These are phyloP conservation scores for Ogataea wickerhamii DNA, from an alignment of 805 yeast species.

Conservation along the genomic window DNA sequence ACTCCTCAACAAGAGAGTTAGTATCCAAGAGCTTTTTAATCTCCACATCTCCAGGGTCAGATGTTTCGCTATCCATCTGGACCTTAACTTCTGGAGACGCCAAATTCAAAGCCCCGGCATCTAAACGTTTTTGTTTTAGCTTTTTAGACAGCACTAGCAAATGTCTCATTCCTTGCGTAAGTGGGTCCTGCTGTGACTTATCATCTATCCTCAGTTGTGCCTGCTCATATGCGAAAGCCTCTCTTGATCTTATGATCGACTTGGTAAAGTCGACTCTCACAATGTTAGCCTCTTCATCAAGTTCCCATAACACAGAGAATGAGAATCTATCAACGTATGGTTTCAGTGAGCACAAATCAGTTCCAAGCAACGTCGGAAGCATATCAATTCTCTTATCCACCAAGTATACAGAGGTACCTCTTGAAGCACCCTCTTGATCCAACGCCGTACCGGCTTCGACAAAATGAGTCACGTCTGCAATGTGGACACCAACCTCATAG, in stretches of 20 bases:
- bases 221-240: slow-evolving; percentile 90
- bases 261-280: slow-evolving; percentile 76
- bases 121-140: slow-evolving; percentile 79
- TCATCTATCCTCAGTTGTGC: slow-evolving; percentile 95
- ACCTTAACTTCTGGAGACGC: slow-evolving; percentile 99
- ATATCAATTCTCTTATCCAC: slow-evolving; percentile 98
- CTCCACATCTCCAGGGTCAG: slow-evolving; percentile 95
- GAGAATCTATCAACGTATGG: slow-evolving; percentile 96
- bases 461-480: slow-evolving; percentile 97
- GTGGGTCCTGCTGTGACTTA: slow-evolving; percentile 64
- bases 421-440: slow-evolving; percentile 92
- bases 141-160: slow-evolving; percentile 75
- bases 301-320: slow-evolving; percentile 93
- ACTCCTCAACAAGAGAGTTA: slow-evolving; percentile 95
- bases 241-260: slow-evolving; percentile 84
- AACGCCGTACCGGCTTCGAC: slow-evolving; percentile 90
- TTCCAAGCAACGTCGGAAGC: slow-evolving; percentile 93
- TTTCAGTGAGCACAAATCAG: slow-evolving; percentile 90
- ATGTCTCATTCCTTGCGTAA: slow-evolving; percentile 86
- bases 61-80: slow-evolving; percentile 93
- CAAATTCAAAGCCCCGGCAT: slow-evolving; percentile 92
- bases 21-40: slow-evolving; percentile 85
- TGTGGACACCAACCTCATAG: slow-evolving; percentile 96
- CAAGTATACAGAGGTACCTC: slow-evolving; percentile 95
- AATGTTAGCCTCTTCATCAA: slow-evolving; percentile 82